These are phyloP conservation scores for Aureobasidium sp. DNA, from an alignment of 2,329 filamentous ascomycete species.

Conservation along the genomic window DNA sequence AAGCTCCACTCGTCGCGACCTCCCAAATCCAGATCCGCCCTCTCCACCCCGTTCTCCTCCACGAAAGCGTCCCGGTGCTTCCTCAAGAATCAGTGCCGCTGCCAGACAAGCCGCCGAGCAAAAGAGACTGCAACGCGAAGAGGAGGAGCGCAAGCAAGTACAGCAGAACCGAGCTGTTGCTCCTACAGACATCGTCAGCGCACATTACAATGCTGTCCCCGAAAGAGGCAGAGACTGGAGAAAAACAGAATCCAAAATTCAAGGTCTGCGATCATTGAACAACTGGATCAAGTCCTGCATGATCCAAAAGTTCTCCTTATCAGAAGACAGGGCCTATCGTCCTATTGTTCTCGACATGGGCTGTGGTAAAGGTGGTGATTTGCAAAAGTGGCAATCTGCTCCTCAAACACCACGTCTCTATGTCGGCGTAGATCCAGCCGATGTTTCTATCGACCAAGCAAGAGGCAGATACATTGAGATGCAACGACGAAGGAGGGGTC, in stretches of 20 bases:
- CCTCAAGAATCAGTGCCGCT: conserved; percentile 53
- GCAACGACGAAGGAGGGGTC: conserved; percentile 46
- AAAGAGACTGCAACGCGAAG: conserved; percentile 32
- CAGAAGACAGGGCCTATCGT: conserved; percentile 39
- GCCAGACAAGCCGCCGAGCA: conserved; percentile 61
- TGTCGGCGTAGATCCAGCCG: conserved; percentile 86
- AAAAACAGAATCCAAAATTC: conserved; percentile 88
- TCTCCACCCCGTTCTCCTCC: conserved; percentile 21
- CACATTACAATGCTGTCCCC: conserved; percentile 94
- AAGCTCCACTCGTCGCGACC: conserved; percentile 9
- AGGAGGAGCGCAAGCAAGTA: conserved; percentile 39
- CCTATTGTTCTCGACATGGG: conserved; percentile 87
- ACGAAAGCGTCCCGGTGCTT: conserved; percentile 28
- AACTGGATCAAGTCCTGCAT: conserved; percentile 98
- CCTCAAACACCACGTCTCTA: conserved; percentile 89
- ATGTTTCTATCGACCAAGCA: conserved; percentile 86
- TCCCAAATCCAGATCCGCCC: conserved; percentile 19
- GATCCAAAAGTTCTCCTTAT: conserved; percentile 82
- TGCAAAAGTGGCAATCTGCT: conserved; percentile 92
- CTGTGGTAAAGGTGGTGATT: conserved; percentile 91
- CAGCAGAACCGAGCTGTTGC: conserved; percentile 47
- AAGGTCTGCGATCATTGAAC: conserved; percentile 88
- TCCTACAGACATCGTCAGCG: conserved; percentile 76
- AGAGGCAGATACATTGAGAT: conserved; percentile 73
- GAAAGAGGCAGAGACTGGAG: conserved; percentile 92